Percentiles rank a stretch among this genome's conserved stretches.
Conservation (phyloP, 768 basidiomycete genomes). For the Lyophyllum shimeji region DNA sequence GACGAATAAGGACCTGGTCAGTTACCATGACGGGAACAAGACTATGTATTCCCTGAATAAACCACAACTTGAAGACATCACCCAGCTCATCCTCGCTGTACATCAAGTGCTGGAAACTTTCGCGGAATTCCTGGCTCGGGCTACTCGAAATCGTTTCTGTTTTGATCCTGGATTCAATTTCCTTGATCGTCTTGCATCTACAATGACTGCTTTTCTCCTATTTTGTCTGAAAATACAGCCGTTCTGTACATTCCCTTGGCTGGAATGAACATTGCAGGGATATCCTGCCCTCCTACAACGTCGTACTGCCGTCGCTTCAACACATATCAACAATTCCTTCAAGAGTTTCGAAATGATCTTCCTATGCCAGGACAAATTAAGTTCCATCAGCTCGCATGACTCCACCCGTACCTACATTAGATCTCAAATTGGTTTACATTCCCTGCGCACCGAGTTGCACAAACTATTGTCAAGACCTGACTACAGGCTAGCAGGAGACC, state of each 20-base stretch:
- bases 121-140: neutral
- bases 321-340: neutral
- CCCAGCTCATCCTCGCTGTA: neutral
- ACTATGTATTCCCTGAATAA: neutral
- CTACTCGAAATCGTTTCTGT: neutral
- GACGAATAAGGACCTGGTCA: neutral
- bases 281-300: neutral
- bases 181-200: too few species aligned
- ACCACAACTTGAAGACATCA: neutral
- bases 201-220: too few species aligned
- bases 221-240: too few species aligned
- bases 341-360: neutral
- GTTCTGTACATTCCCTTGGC: neutral
- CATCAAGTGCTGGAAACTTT: neutral
- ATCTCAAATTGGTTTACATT: neutral
- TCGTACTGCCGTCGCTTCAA: neutral
- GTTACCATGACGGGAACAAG: neutral
- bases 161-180: neutral
- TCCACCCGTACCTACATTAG: constrained; percentile 5
- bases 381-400: constrained; percentile 9
- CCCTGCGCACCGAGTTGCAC: neutral
- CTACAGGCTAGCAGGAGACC: neutral
- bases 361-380: neutral
- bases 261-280: neutral
- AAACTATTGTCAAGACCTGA: neutral